Evolutionary conservation across 768 basidiomycete genomes (phyloP), one percentile per base, ranked within the genome.

Genomic region (Cubamyces lactineus): DNA sequence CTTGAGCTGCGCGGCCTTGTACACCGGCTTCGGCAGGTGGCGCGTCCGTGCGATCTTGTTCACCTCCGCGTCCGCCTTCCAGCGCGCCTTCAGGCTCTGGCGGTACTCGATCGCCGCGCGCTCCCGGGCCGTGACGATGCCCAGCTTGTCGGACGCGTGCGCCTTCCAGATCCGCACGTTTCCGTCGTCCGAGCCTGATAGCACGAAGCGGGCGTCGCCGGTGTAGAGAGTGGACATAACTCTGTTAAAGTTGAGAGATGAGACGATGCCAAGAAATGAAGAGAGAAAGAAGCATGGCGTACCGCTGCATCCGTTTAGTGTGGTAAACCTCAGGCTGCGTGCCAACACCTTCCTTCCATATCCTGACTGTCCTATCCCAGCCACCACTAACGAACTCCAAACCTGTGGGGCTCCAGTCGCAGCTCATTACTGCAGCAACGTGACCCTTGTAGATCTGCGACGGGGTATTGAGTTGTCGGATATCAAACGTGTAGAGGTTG

Each of bases 221-320:
- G 94, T 94, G 77, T 90, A 98, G 42, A 90, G 77, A 3, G 94
- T 87, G 15, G 94, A 91, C 47, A 93, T 90, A 38, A 99, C 93
- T 62, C 96, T 94, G 69, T 5, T 11, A 5, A 13, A 16, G n/a
- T 15, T 42, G 19, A 12, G 45, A 23, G 5, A 21, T 28, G 23
- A 23, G 39, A 26, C 26, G 23, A 42, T 26, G 40, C 15, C 13
- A 8, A 49, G 12, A 21, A 40, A 19, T n/a, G n/a, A n/a, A n/a
- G n/a, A 26, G 17, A 19, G 42, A 5, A 16, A 70, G n/a, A n/a
- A n/a, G n/a, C n/a, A n/a, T n/a, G n/a, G n/a, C 78, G 41, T 53
- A 93, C 92, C 95, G 85, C 75, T 98, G 97, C 97, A 99, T 99
- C 47, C 97, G 91, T 77, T 98, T 98, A 16, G 95, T 96, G 74